Percentiles rank a stretch among this genome's conserved stretches.
Conservation (phyloP, 441 rosid species). For the Corymbia calophylla region DNA sequence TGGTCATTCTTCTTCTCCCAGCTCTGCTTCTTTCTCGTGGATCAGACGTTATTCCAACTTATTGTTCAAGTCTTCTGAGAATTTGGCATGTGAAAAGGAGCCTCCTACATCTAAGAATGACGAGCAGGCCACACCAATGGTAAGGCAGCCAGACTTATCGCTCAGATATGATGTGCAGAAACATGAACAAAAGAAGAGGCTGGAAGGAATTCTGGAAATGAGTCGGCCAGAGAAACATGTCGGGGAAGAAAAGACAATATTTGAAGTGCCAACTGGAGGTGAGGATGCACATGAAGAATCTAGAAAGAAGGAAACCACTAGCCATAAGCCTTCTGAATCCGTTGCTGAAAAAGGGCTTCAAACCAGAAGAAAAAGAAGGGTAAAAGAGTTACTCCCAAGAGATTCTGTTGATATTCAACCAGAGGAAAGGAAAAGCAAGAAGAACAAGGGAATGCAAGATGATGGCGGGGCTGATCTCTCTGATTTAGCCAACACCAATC, state of each 20-base stretch:
- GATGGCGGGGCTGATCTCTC: neutral
- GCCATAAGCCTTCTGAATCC: slow-evolving; percentile 9
- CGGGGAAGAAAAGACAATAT: slow-evolving; percentile 36
- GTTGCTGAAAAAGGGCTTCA: slow-evolving; percentile 29
- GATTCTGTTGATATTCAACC: slow-evolving; percentile 16
- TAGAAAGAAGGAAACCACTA: slow-evolving; percentile 9
- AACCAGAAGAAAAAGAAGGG: slow-evolving; percentile 54
- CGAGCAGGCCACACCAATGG: slow-evolving; percentile 6
- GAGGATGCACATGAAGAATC: slow-evolving; percentile 15
- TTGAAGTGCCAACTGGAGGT: slow-evolving; percentile 29
- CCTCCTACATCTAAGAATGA: slow-evolving; percentile 15
- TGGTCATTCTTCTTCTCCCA: slow-evolving; percentile 24
- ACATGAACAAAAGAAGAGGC: neutral
- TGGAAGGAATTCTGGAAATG: neutral
- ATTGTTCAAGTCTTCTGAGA: slow-evolving; percentile 66
- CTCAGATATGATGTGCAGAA: slow-evolving; percentile 8
- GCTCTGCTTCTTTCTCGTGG: slow-evolving; percentile 69
- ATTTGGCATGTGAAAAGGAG: slow-evolving; percentile 13
- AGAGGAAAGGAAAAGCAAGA: slow-evolving; percentile 16
- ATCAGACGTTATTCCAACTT: slow-evolving; percentile 53
- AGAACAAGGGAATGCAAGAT: slow-evolving; percentile 36
- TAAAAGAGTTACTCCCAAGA: slow-evolving; percentile 12
- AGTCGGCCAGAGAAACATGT: slow-evolving; percentile 5
- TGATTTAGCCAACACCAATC: neutral
- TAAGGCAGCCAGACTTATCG: slow-evolving; percentile 3